phyloP scores from a whole-genome alignment of 176 grass and related monocot species.

The Oryza rufipogon region DNA sequence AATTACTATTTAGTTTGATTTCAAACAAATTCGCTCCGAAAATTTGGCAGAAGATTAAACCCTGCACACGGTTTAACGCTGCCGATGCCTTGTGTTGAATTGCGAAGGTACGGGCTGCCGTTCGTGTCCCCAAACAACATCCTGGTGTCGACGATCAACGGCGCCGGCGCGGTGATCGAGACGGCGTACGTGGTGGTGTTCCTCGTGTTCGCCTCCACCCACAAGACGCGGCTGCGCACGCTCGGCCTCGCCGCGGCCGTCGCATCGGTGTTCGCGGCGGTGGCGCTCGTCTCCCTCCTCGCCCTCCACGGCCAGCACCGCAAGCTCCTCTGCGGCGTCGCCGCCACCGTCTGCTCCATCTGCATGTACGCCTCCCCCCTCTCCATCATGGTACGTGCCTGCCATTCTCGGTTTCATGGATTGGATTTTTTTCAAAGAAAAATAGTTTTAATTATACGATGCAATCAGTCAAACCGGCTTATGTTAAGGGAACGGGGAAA shows the following conservation, averaged over 20 bases:
- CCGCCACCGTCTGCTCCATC: constrained; percentile 81
- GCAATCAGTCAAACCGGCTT: too few relatives aligned
- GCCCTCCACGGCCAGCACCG: constrained; percentile 54
- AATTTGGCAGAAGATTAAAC: too few relatives aligned
- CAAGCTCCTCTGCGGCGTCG: constrained; percentile 80
- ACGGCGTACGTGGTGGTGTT: constrained; percentile 75
- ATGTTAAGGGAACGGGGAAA: too few relatives aligned
- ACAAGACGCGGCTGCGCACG: constrained; percentile 53
- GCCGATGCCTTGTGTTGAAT: too few relatives aligned
- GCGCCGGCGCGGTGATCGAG: constrained; percentile 70
- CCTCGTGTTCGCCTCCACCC: constrained; percentile 61
- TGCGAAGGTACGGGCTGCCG: constrained; percentile 79
- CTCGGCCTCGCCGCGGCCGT: constrained; percentile 61
- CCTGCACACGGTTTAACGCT: too few relatives aligned
- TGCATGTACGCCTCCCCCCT: constrained; percentile 98
- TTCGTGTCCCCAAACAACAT: constrained; percentile 97
- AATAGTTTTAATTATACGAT: too few relatives aligned
- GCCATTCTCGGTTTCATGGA: neutral
- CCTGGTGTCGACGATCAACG: constrained; percentile 91
- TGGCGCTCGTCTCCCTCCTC: constrained; percentile 68
- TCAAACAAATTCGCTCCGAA: too few relatives aligned
- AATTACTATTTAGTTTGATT: too few relatives aligned
- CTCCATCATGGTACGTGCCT: constrained; percentile 77
- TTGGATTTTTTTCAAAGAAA: neutral
- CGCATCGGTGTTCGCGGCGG: constrained; percentile 47